phyloP scores from a whole-genome alignment of 2,329 filamentous ascomycete species.

The Annulohypoxylon truncatum region DNA sequence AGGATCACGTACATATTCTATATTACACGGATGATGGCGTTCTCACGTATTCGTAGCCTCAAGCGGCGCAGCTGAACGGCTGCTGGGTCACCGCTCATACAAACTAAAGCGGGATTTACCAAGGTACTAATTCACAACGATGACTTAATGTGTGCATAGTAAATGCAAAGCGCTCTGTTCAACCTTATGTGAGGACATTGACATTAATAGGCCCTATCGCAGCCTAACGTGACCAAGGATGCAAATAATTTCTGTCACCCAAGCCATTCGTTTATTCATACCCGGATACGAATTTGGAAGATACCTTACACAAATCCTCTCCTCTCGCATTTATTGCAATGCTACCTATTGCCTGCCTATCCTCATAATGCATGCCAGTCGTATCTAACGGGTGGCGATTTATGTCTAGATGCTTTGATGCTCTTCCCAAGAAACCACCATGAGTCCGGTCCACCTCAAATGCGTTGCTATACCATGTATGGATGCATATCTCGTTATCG shows the following conservation, averaged over 20 bases:
- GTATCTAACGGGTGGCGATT: slow-evolving; percentile 5
- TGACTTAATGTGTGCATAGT: neutral
- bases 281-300: neutral
- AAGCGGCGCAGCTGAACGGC: neutral
- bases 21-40: neutral
- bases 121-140: neutral
- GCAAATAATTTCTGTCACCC: slow-evolving; percentile 11
- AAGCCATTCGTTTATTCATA: neutral
- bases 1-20: neutral
- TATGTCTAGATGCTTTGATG: slow-evolving; percentile 16
- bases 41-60: neutral
- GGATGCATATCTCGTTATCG: slow-evolving; percentile 1
- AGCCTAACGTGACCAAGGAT: slow-evolving; percentile 17
- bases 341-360: neutral
- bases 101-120: neutral
- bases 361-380: slow-evolving; percentile 24
- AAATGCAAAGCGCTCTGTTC: slow-evolving; percentile 16
- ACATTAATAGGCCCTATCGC: neutral
- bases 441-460: neutral
- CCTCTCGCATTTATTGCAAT: slow-evolving; percentile 2
- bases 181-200: neutral
- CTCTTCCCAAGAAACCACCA: slow-evolving; percentile 10
- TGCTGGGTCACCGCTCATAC: neutral
- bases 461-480: neutral
- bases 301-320: neutral